Evolutionary conservation across 495 filamentous ascomycete genomes (phyloP), one percentile per base, ranked within the genome.

Genomic region (Acidomyces sp.): DNA sequence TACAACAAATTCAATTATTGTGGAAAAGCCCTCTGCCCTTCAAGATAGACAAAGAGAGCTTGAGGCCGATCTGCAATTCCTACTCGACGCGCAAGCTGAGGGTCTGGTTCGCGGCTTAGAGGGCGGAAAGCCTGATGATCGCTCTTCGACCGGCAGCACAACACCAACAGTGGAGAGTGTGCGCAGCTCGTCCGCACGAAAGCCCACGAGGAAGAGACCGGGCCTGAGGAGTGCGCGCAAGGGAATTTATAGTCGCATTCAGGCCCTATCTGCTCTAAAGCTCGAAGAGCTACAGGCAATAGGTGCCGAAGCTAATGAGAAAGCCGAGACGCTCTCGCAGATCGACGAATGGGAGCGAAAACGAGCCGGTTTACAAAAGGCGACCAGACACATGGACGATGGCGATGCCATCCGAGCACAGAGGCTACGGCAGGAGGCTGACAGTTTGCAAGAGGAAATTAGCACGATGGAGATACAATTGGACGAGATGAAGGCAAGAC

Each of bases 51-150:
- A 79, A 43, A 64, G 56, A 18, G 62, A 72, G 37, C 74, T 94
- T 13, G 77, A 93, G 45, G 66, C 66, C 25, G 76, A 86, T 33
- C 68, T 96, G 3, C 88, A 96, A 57, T 55, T 63, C 19, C 61
- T 93, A 3, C 71, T 96, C 20, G 86, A 96, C 62, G 80, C 82
- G 0, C 88, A 96, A 60, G 78, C 79, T 32, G 71, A 78, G 26
- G 83, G 83, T 19, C 66, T 93, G 26, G 56, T 77, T 2, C 61
- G 68, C 39, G 74, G 74, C 7, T 60, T 74, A 1, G 52, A 53
- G 21, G 51, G 53, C 26, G 52, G 59, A 17, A 10, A 37, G 10
- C 37, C 26, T 24, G 58, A 63, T 24, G 63, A 66, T 43, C 44
- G 56, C 6, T 53, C 59, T 2, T 68, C 73, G 17, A 62, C 62